Evolutionary conservation across 306 rosid species (phyloP).

Genomic region (Quercus ilex): DNA sequence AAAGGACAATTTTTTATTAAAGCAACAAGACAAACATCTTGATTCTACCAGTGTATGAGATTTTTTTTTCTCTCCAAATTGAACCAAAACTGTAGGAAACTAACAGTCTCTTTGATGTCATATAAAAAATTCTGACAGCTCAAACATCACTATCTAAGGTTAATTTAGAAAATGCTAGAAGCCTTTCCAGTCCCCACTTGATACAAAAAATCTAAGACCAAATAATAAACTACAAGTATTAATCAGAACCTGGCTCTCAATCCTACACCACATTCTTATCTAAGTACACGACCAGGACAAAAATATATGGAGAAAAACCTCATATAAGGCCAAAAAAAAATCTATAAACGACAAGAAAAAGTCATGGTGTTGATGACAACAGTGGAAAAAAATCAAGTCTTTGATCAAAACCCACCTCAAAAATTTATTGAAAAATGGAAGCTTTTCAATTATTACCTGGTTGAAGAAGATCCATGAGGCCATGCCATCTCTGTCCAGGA

Average conservation of each 20-base stretch:
- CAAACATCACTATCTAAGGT: conserved; percentile 13
- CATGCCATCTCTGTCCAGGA: background rate
- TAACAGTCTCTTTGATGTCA: background rate
- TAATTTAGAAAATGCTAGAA: conserved; percentile 27
- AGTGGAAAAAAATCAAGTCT: background rate
- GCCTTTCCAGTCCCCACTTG: conserved; percentile 3
- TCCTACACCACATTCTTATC: conserved; percentile 34
- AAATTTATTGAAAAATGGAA: background rate
- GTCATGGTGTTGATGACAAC: background rate
- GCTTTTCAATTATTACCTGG: conserved; percentile 9
- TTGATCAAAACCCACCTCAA: background rate
- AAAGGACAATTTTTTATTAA: background rate
- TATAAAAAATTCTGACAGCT: background rate
- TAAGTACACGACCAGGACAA: conserved; percentile 9
- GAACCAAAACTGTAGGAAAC: background rate
- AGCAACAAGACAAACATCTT: background rate
- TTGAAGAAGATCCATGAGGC: conserved; percentile 3
- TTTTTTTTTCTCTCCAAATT: background rate
- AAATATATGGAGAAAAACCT: background rate
- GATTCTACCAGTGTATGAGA: background rate
- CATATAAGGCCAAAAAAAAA: background rate
- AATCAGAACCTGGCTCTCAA: conserved; percentile 24
- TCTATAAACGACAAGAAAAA: conserved; percentile 3
- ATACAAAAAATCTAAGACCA: conserved; percentile 17
- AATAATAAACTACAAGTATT: conserved; percentile 4